Evolutionary conservation across 2,329 filamentous ascomycete species (phyloP), one percentile per base, ranked within the genome.

Genomic region (Akanthomyces dipterigenus): DNA sequence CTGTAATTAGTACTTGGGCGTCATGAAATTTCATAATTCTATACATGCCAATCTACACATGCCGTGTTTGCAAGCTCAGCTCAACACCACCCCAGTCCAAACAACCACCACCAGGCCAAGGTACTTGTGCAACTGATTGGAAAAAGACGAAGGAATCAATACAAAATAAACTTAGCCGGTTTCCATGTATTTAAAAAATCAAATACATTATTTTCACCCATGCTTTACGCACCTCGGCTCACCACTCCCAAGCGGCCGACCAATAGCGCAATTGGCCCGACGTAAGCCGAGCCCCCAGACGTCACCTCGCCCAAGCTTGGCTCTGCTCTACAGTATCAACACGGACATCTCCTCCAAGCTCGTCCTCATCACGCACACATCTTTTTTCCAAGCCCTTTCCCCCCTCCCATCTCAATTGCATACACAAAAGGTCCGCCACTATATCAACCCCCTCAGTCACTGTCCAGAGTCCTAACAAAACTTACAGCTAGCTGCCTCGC

Each of bases 261-360:
- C 18, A 20, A 9, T 36, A 31, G 20, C 45, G 22, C 55, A 28
- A 53, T 60, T 60, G 24, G 49, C 58, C 58, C 58, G 58, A 60
- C 58, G 58, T 60, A 60, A 60, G 49, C 58, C 58, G 58, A 46
- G 22, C 50, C 28, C n/a, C 18, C 49, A 40, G 49, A 60, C 40
- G 40, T 54, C 50, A 54, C 40, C 20, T 24, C 18, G 22, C 57
- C 57, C 49, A 60, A 36, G 20, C 36, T 38, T 31, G 26, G 28
- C 45, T 50, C 34, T 36, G 3, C 38, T 34, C 40, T 12, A 22
- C 20, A 51, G 3, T 16, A 42, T 16, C 28, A 31, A 31, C 28
- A 5, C 28, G 8, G 8, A 4, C 31, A 34, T 34, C 31, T 34
- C 51, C 50, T 34, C 40, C 18, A 45, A 14, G n/a, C 26, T 24